These are phyloP conservation scores for Syzygium syzygioides DNA, from an alignment of 441 rosid genomes.

Conservation along the genomic window DNA sequence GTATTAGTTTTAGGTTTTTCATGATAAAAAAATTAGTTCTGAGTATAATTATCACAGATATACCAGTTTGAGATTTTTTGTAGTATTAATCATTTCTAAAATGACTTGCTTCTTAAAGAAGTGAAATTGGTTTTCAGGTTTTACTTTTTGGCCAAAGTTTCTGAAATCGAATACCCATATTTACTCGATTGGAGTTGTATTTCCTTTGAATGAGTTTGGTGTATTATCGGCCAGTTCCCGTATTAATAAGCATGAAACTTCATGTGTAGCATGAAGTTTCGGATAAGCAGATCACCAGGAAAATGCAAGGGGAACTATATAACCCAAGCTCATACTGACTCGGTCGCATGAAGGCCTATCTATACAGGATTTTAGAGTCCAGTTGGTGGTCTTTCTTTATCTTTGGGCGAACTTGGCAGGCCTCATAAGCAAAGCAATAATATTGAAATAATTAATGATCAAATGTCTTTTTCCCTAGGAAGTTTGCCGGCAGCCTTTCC, in stretches of 20 bases:
- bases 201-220: background rate
- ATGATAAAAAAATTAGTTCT: no score
- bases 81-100: background rate
- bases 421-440: background rate
- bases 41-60: no score
- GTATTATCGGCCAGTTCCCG: background rate
- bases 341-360: no score
- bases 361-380: background rate
- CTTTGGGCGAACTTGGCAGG: background rate
- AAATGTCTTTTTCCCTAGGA: background rate
- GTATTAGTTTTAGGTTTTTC: no score
- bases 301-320: background rate
- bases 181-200: background rate
- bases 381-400: background rate
- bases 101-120: background rate
- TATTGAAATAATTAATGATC: background rate
- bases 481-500: rapidly evolving
- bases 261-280: background rate
- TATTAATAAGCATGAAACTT: background rate
- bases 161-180: background rate
- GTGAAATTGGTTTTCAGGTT: background rate
- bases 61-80: no score
- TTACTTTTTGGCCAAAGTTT: background rate
- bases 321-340: no score
- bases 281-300: background rate